Percentiles rank a stretch among this genome's conserved stretches.
Evolutionary conservation across 331 rosid genomes (phyloP).

Genomic region (Malus hybrid): DNA sequence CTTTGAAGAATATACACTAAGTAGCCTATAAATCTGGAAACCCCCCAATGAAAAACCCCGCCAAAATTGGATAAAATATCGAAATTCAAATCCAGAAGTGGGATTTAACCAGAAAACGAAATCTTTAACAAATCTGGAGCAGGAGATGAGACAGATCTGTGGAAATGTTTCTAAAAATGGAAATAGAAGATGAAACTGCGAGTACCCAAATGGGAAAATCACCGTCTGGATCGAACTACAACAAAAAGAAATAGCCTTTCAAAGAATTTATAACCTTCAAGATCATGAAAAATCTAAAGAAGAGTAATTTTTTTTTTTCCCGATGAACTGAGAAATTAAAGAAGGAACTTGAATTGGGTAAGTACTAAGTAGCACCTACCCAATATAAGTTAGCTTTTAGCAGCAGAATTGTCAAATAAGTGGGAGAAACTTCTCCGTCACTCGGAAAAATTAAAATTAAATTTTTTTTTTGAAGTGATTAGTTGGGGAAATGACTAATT

Average conservation of each 20-base stretch:
- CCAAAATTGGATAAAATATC: neutral
- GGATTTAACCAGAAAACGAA: neutral
- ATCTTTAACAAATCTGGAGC: neutral
- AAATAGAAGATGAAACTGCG: neutral
- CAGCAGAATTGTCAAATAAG: neutral
- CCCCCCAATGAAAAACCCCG: neutral
- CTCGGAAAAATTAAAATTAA: neutral
- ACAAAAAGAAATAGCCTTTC: neutral
- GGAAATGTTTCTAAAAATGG: neutral
- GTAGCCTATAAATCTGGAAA: neutral
- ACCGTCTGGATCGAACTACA: neutral
- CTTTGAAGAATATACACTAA: neutral
- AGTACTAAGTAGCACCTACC: neutral
- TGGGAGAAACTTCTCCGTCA: conserved; percentile 19
- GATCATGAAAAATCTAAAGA: neutral
- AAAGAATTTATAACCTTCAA: neutral
- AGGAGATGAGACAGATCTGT: neutral
- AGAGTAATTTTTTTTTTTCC: neutral
- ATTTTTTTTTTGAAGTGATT: neutral
- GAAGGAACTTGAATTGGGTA: conserved; percentile 6
- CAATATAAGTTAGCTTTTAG: neutral
- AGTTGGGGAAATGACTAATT: neutral
- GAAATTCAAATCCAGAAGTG: neutral
- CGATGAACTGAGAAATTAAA: neutral
- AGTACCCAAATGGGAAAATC: neutral